Evolutionary conservation across 495 filamentous ascomycete species (phyloP).

Genomic region (Xylaria intraflava): DNA sequence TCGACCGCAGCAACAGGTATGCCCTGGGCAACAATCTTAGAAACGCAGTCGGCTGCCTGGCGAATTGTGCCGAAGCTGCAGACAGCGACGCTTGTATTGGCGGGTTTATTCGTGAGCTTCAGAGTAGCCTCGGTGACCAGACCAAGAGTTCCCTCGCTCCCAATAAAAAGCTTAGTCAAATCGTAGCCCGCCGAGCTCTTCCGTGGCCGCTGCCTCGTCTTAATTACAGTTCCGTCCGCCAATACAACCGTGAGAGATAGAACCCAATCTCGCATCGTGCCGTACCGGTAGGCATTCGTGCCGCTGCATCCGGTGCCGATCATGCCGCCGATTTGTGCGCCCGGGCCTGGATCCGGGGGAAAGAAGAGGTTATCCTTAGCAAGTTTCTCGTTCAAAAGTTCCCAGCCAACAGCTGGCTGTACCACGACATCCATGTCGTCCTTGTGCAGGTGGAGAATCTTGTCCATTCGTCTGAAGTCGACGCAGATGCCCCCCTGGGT

Average conservation of each 20-base stretch:
- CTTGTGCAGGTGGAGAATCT: constrained; percentile 62
- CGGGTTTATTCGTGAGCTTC: constrained; percentile 74
- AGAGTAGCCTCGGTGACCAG: constrained; percentile 82
- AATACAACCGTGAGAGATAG: constrained; percentile 84
- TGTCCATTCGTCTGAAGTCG: constrained; percentile 70
- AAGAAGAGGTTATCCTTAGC: constrained; percentile 67
- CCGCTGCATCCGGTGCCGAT: constrained; percentile 89
- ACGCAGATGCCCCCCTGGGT: constrained; percentile 70
- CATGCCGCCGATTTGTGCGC: constrained; percentile 92
- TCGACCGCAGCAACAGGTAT: constrained; percentile 85
- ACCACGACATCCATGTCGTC: constrained; percentile 77
- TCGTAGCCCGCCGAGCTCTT: constrained; percentile 89
- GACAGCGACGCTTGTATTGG: constrained; percentile 74
- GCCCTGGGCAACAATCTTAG: constrained; percentile 69
- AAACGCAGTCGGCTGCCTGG: constrained; percentile 74
- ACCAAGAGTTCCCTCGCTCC: constrained; percentile 88
- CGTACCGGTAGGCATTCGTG: constrained; percentile 89
- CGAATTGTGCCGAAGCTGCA: constrained; percentile 71
- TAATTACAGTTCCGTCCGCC: constrained; percentile 86
- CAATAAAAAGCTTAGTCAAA: constrained; percentile 76
- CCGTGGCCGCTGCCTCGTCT: constrained; percentile 67
- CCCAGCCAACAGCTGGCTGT: constrained; percentile 77
- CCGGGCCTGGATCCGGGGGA: constrained; percentile 75
- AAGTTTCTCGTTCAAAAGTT: constrained; percentile 66
- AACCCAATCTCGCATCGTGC: constrained; percentile 97